Conservation (phyloP, 352 stramenopile species). For the Elongisporangium prolatum region DNA sequence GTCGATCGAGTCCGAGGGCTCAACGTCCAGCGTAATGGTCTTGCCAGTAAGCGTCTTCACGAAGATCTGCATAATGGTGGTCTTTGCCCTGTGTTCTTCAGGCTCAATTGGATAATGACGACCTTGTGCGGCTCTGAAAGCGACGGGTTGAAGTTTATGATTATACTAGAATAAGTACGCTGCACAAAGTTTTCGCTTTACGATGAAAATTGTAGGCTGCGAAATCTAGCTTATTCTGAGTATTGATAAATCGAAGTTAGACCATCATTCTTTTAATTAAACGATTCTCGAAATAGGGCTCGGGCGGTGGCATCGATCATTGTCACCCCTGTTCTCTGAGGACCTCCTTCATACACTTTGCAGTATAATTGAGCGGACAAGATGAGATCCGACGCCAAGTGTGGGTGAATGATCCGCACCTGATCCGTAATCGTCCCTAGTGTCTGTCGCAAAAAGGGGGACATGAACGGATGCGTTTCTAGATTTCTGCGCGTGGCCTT, state of each 20-base stretch:
- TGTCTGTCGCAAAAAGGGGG: background rate
- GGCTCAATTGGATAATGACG: constrained; percentile 18
- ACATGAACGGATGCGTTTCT: background rate
- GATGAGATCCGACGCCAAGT: background rate
- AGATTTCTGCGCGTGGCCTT: background rate
- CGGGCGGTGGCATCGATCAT: background rate
- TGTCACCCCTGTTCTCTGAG: background rate
- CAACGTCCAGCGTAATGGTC: constrained; percentile 90
- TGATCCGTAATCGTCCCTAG: constrained; percentile 1
- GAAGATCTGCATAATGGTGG: constrained; percentile 82
- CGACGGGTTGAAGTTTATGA: constrained; percentile 1
- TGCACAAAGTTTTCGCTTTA: background rate
- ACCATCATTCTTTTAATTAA: background rate
- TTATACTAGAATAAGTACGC: constrained; percentile 5
- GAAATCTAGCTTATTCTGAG: constrained; percentile 7
- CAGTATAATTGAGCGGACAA: background rate
- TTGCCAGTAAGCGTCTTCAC: constrained; percentile 91
- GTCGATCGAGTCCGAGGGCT: constrained; percentile 91
- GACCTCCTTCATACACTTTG: background rate
- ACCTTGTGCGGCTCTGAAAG: background rate
- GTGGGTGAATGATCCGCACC: background rate
- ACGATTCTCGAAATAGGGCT: constrained; percentile 1
- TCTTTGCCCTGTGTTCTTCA: constrained; percentile 8
- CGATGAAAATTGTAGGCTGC: background rate
- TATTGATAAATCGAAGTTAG: constrained; percentile 2